Conservation (phyloP, 2,329 filamentous ascomycete genomes). For the Aspergillus ochraceus region DNA sequence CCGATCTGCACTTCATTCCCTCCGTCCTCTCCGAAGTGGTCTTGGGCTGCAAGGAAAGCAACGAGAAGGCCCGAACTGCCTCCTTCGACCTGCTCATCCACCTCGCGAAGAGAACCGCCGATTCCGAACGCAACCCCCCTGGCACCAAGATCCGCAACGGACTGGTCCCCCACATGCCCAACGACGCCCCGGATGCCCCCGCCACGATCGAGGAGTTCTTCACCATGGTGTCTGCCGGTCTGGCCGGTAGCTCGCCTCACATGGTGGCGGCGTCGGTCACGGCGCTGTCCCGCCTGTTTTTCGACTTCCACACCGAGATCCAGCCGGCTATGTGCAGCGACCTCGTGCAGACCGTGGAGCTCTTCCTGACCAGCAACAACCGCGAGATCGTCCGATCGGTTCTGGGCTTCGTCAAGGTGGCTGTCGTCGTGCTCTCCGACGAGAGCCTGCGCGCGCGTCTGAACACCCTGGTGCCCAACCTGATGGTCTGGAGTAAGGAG, state of each 20-base stretch:
- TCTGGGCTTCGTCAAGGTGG: constrained; percentile 95
- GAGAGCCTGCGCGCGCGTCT: constrained; percentile 78
- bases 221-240: constrained; percentile 95
- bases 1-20: constrained; percentile 89
- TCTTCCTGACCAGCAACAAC: constrained; percentile 95
- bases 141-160: constrained; percentile 80
- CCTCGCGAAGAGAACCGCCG: constrained; percentile 80
- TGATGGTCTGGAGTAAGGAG: constrained; percentile 95
- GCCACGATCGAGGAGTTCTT: constrained; percentile 93
- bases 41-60: constrained; percentile 95
- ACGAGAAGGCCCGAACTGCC: constrained; percentile 85
- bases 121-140: constrained; percentile 53
- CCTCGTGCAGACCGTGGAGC: constrained; percentile 89
- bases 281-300: constrained; percentile 87
- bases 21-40: constrained; percentile 90
- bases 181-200: constrained; percentile 71
- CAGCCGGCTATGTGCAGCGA: constrained; percentile 72
- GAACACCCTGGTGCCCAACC: constrained; percentile 75
- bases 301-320: constrained; percentile 77
- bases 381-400: constrained; percentile 94
- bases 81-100: constrained; percentile 88
- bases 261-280: constrained; percentile 99
- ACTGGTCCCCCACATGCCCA: constrained; percentile 83
- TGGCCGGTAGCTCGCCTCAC: constrained; percentile 88
- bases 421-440: constrained; percentile 79